Base-by-base conservation (phyloP, 139 green algal species). In the Prasinococcaceae sp. region DNA sequence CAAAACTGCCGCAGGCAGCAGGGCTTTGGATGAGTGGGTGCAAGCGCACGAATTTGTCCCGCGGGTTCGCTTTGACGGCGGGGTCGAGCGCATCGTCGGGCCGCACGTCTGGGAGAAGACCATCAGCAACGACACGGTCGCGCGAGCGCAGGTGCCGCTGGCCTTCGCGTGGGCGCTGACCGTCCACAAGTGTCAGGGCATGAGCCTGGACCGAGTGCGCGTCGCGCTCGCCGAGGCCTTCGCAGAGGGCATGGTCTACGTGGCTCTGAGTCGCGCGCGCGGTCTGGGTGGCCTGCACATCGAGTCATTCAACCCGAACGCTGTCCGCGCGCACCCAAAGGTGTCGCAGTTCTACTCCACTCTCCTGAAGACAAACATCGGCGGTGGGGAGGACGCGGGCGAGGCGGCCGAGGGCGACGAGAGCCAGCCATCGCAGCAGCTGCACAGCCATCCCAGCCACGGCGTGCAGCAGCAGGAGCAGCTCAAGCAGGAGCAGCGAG, bases 241-340 rank as follows among this genome's bases (percentile, higher is more conserved):
- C 55, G 75, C 74, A 56, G 39, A 70, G 6, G 75, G 75, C 30
- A 72, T 75, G 74, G 70, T 70, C 3, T 83, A 83, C 45, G 75
- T 83, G 26, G 74, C 74, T 1, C 66, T 83, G 3, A 58, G 22
- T 22, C 51, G 75, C 2, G 75, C 53, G 4, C 53, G 47, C 20
- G 57, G 33, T 26, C 8, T 38, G 32, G 32, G 32, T 17, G 23
- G 9, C 32, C 32, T 10, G 8, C 8, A 38, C 8, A 8, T 38
- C 32, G 32, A 38, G 32, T 38, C 10, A 17, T 8, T 8, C 32
- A 10, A 17, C 8, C 32, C 8, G 8, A 38, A 38, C 10, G 32
- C 8, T 38, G 32, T 17, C 32, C 8, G 8, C 8, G 8, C 32
- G 8, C 32, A 38, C n/a, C n/a, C n/a, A n/a, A n/a, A n/a, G n/a